phyloP scores from a whole-genome alignment of 129 eudicot genomes.

The Apium graveolens region DNA sequence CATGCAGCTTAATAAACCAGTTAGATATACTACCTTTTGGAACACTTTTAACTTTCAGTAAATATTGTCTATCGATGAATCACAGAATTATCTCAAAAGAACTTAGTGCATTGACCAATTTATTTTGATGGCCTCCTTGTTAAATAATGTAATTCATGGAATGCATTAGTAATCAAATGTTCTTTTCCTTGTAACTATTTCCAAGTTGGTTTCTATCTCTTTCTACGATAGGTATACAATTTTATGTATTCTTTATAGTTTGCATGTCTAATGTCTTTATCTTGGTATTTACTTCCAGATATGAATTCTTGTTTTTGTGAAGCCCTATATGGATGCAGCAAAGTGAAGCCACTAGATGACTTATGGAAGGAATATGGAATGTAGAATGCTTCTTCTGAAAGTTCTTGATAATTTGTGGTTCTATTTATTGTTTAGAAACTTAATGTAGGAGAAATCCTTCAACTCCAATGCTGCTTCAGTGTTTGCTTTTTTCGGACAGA shows the following conservation, averaged over 20 bases:
- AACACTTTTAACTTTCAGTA: neutral
- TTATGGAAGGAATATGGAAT: neutral
- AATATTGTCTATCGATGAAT: neutral
- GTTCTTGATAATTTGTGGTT: neutral
- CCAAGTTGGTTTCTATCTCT: neutral
- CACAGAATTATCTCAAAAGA: no score
- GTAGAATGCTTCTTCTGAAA: neutral
- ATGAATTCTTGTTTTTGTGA: neutral
- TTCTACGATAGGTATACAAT: neutral
- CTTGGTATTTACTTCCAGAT: neutral
- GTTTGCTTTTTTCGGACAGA: neutral
- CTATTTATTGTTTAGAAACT: neutral
- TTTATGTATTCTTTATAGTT: neutral
- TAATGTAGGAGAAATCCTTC: neutral
- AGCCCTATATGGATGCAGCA: neutral
- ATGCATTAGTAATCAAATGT: neutral
- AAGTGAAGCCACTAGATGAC: neutral
- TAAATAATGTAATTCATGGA: neutral
- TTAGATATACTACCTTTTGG: neutral
- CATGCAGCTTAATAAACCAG: no score
- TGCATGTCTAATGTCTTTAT: neutral
- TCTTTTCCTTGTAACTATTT: neutral
- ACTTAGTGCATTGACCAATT: no score
- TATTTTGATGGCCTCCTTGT: neutral
- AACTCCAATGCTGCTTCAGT: neutral